Conservation (phyloP, 2,329 filamentous ascomycete genomes). For the Sarocladium brachiariae region DNA sequence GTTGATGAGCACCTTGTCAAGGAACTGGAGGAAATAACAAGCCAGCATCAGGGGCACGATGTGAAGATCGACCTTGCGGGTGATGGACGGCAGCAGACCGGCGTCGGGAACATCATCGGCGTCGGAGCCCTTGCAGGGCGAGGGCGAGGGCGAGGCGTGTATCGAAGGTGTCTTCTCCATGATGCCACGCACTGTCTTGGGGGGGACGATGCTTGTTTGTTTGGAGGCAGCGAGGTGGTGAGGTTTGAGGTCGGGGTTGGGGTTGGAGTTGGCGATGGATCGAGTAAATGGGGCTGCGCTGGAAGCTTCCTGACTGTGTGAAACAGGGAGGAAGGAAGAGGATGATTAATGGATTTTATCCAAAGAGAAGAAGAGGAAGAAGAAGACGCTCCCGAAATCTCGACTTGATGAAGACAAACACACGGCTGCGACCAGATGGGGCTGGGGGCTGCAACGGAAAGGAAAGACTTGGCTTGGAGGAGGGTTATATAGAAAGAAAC, state of each 20-base stretch:
- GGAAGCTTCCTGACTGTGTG: no score
- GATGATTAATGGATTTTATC: no score
- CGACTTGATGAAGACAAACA: no score
- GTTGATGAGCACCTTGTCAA: constrained; percentile 22
- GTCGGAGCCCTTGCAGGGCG: background rate
- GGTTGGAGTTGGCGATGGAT: background rate
- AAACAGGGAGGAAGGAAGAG: no score
- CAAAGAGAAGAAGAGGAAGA: no score
- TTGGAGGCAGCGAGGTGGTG: no score
- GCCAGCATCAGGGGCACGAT: constrained; percentile 21
- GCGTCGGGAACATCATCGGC: background rate
- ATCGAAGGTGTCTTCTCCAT: constrained; percentile 9
- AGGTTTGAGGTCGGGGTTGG: background rate
- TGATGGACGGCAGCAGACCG: background rate
- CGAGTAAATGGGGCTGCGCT: no score
- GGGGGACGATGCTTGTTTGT: no score
- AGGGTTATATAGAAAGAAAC: background rate
- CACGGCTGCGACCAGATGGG: no score
- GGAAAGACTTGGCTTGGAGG: background rate
- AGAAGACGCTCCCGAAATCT: no score
- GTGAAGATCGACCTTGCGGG: constrained; percentile 19
- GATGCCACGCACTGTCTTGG: no score
- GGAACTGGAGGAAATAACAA: constrained; percentile 21
- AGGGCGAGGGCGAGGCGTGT: constrained; percentile 1
- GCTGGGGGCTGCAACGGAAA: no score